Evolutionary conservation across 768 basidiomycete genomes (phyloP).

Genomic region (Auricularia sp.): DNA sequence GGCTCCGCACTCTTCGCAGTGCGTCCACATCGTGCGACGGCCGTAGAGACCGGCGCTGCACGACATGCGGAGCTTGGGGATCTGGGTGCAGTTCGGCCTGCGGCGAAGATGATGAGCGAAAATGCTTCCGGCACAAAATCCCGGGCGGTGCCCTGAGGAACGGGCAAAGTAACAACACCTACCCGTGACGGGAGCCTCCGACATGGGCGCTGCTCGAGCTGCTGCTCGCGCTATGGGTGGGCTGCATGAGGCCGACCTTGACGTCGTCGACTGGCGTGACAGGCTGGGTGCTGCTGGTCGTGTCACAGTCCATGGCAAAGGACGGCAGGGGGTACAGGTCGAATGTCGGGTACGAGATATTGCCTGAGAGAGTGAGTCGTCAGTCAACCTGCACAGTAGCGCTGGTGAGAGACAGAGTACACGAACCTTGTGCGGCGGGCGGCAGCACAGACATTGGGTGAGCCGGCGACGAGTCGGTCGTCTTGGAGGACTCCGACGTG

Average conservation of each 20-base stretch:
- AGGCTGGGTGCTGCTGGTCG: neutral
- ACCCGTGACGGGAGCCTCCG: slow-evolving; percentile 53
- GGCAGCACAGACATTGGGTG: neutral
- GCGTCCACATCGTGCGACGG: slow-evolving; percentile 76
- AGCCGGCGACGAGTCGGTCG: slow-evolving; percentile 1
- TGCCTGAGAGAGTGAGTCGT: neutral
- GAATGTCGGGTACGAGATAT: slow-evolving; percentile 40
- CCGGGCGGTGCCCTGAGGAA: neutral
- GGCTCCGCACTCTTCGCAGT: slow-evolving; percentile 81
- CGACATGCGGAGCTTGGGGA: slow-evolving; percentile 73
- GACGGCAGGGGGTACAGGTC: slow-evolving; percentile 50
- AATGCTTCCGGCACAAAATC: slow-evolving; percentile 2
- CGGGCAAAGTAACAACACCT: slow-evolving; percentile 19
- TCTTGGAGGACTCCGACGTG: neutral
- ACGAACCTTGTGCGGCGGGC: slow-evolving; percentile 1
- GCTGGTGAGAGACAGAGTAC: neutral
- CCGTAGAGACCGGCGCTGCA: slow-evolving; percentile 63
- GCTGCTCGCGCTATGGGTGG: slow-evolving; percentile 29
- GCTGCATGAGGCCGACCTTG: slow-evolving; percentile 59
- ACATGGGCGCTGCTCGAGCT: neutral
- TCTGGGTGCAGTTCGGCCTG: slow-evolving; percentile 64
- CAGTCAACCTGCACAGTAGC: neutral
- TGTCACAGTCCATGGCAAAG: slow-evolving; percentile 22
- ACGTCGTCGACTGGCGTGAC: slow-evolving; percentile 19
- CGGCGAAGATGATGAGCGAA: too few relatives aligned